Percentiles rank a stretch among this genome's conserved stretches.
Conservation (phyloP, 768 basidiomycete species). For the Myochromella boudieri region DNA sequence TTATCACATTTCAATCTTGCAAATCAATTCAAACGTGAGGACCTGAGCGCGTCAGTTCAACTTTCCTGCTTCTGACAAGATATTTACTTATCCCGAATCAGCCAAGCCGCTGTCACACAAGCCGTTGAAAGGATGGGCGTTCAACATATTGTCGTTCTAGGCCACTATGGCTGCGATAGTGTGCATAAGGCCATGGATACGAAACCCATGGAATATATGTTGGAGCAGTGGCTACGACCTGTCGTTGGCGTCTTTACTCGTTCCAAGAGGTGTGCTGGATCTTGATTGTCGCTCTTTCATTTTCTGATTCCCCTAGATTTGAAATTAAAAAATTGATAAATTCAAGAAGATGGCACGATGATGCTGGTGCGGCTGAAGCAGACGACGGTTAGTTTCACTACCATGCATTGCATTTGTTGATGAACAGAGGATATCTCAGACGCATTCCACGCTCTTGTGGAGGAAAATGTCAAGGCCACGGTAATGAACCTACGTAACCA, state of each 20-base stretch:
- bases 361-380: conserved; percentile 7
- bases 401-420: neutral
- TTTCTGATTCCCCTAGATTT: conserved; percentile 15
- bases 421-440: conserved; percentile 17
- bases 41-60: conserved; percentile 32
- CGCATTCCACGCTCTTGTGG: conserved; percentile 40
- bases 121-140: conserved; percentile 32
- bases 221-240: conserved; percentile 33
- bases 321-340: conserved; percentile 35
- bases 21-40: conserved; percentile 33
- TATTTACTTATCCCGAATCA: conserved; percentile 10
- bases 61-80: neutral
- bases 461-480: conserved; percentile 49
- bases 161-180: conserved; percentile 39
- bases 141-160: conserved; percentile 36
- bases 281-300: neutral
- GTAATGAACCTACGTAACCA: conserved; percentile 38
- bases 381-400: conserved; percentile 8
- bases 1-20: conserved; percentile 34
- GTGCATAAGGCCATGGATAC: conserved; percentile 30
- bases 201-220: conserved; percentile 18
- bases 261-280: conserved; percentile 31
- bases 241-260: conserved; percentile 28
- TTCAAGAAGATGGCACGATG: conserved; percentile 26
- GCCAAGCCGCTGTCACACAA: conserved; percentile 34